Base-by-base conservation (phyloP, 2,329 filamentous ascomycete species). In the Lojkania enalia region DNA sequence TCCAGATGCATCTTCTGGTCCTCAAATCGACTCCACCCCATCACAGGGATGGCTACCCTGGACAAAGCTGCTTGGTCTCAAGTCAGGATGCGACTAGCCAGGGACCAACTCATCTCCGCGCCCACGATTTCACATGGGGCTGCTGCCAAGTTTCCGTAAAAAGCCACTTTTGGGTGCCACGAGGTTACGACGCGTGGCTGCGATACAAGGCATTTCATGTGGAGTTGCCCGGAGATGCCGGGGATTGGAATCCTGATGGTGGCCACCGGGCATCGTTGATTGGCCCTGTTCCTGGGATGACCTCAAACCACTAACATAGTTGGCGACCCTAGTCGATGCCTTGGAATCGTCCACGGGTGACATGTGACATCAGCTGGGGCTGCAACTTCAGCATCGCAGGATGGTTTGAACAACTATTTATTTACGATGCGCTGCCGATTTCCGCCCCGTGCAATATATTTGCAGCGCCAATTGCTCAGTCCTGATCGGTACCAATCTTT, bases 321-420 rank as follows among this genome's bases (percentile, higher is more conserved):
- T 37, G 35, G 35, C 36, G 27, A 39, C 18, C 35, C 21, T 23
- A 18, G 19, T 42, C n/a, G 27, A 41, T 35, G 3, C 16, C 40
- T 21, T 44, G 23, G 19, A n/a, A n/a, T n/a, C n/a, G n/a, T n/a
- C n/a, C n/a, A n/a, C n/a, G n/a, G n/a, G n/a, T n/a, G n/a, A n/a
- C n/a, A n/a, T 12, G 27, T 50, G 43, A 50, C 65, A 67, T 67
- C 61, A 67, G 62, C 43, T 51, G 54, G 49, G 14, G 49, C 53
- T 55, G 53, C 52, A 50, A 53, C 15, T 43, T 41, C 33, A 46
- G 15, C 31, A 32, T 37, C 44, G 43, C 35, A 50, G 49, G 44
- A 38, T 39, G n/a, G n/a, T n/a, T n/a, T n/a, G n/a, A n/a, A n/a
- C n/a, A n/a, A n/a, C n/a, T n/a, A 31, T 46, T 20, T 44, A 51